Percentiles rank a stretch among this genome's conserved stretches.
phyloP scores from a whole-genome alignment of 768 basidiomycete species.

The Phylloporus sp. region DNA sequence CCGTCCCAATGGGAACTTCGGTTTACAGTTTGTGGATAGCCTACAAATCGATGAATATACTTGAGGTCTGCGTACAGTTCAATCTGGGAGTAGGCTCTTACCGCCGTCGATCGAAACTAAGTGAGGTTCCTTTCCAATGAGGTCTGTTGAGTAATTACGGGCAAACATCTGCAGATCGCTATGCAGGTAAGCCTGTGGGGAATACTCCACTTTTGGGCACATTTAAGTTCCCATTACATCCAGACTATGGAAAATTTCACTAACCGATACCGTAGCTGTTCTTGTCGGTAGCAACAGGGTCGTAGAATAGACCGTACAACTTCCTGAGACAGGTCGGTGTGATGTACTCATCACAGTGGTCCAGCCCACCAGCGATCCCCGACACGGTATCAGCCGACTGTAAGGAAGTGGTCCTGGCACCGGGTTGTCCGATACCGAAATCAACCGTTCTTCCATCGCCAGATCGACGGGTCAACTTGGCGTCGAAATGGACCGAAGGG shows the following conservation, averaged over 20 bases:
- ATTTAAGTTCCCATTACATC: neutral
- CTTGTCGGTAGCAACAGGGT: constrained; percentile 19
- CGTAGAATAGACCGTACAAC: constrained; percentile 26
- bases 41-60: constrained; percentile 5
- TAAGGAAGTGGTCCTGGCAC: constrained; percentile 5
- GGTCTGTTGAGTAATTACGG: constrained; percentile 13
- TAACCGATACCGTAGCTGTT: constrained; percentile 36
- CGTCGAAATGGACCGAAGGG: constrained; percentile 35
- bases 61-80: neutral
- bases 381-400: constrained; percentile 15
- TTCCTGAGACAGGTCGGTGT: constrained; percentile 29
- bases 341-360: constrained; percentile 25
- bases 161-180: constrained; percentile 35
- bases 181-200: constrained; percentile 30
- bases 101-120: constrained; percentile 37
- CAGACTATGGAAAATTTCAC: neutral
- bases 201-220: constrained; percentile 22
- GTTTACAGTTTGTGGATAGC: constrained; percentile 22
- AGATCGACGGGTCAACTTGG: constrained; percentile 17
- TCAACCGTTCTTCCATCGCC: neutral
- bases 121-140: constrained; percentile 24
- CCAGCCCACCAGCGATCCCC: constrained; percentile 9
- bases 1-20: constrained; percentile 18
- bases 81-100: constrained; percentile 4
- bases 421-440: constrained; percentile 16